Base-by-base conservation (phyloP, 2,329 filamentous ascomycete species). In the Lasiodiplodia citricola region DNA sequence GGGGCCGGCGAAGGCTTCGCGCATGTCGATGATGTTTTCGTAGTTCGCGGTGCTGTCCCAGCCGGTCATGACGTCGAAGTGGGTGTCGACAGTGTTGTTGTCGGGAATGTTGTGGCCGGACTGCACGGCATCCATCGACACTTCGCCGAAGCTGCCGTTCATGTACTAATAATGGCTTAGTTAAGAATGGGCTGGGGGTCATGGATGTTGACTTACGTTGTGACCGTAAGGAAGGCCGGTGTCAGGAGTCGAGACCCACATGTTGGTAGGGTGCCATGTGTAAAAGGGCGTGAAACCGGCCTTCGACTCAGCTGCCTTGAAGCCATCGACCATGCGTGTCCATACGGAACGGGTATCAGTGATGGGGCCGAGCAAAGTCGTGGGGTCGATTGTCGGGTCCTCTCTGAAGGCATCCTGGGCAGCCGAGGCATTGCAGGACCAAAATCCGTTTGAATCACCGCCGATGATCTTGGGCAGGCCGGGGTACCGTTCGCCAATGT, bases 31-130 rank as follows among this genome's bases (percentile, higher is more conserved):
- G 23, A 66, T 54, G 62, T 51, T 52, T 1, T 25, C 62, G 62
- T 65, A 65, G 62, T 65, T 65, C 13, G 3, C 21, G 10, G 62
- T 65, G 11, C 11, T 11, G 62, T 65, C 62, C 62, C 62, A 65
- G 5, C 18, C 38, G 1, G 6, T 21, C 21, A 65, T 16, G 3
- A 23, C 62, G 10, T n/a, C n/a, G 62, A 65, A 65, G 28, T 88
- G 86, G 70, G 89, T 84, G 44, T 87, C 84, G 55, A 87, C 78
- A 14, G 84, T 79, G 75, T 85, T 82, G 70, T 86, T 87, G 74
- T 90, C 88, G 23, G 84, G 82, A 21, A 87, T 83, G 71, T 90
- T 88, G 66, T 65, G 62, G n/a, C 62, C 62, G 47, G 62, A 65
- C 3, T 65, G 62, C 13, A 65, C 62, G 38, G 62, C 62, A 21